Percentiles rank a stretch among this genome's conserved stretches.
These are phyloP conservation scores for Musa troglodytarum DNA, from an alignment of 176 grass and related monocot species.

Conservation along the genomic window DNA sequence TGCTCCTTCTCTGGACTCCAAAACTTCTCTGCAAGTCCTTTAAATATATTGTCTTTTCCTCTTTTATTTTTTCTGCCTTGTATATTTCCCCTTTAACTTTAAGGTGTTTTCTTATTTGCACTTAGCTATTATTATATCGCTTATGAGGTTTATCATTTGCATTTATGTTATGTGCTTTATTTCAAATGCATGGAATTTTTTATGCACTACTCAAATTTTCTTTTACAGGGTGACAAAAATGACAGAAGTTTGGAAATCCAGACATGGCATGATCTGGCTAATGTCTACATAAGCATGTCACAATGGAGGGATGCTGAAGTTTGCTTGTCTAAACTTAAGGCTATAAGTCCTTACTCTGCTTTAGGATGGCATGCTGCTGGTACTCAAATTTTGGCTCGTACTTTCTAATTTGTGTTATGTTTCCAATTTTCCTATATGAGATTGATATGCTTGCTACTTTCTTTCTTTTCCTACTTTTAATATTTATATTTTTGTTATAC, in stretches of 20 bases:
- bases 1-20: too few species aligned
- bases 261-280: conserved; percentile 88
- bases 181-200: conserved; percentile 18
- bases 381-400: conserved; percentile 9
- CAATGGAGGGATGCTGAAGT: conserved; percentile 77
- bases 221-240: conserved; percentile 47
- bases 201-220: conserved; percentile 10
- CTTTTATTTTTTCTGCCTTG: too few species aligned
- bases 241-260: conserved; percentile 70
- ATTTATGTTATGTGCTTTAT: neutral
- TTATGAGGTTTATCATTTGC: neutral
- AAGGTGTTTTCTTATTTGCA: too few species aligned
- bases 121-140: neutral
- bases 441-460: neutral
- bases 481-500: neutral
- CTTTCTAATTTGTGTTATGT: neutral
- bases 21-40: too few species aligned
- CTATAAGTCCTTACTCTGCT: conserved; percentile 43
- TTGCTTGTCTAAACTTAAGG: conserved; percentile 63
- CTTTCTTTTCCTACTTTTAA: neutral
- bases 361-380: conserved; percentile 75
- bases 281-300: conserved; percentile 76
- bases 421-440: neutral
- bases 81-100: too few species aligned
- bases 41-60: too few species aligned